Conservation (phyloP, 1,139 yeast species). For the Taphrina wiesneri region DNA sequence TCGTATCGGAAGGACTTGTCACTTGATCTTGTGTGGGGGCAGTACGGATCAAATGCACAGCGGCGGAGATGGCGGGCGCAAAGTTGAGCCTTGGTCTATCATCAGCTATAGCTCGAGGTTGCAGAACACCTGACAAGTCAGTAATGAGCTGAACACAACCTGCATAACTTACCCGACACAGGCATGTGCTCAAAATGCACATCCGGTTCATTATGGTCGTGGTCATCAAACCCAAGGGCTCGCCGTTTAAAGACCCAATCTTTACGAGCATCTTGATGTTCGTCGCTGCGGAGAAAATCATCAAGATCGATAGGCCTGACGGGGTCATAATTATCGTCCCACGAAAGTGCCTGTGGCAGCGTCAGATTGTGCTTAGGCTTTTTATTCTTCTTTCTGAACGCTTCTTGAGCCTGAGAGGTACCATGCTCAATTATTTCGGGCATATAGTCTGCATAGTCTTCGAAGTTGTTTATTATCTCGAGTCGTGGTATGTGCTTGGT, state of each 20-base stretch:
- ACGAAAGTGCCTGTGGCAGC: not conserved
- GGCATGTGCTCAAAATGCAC: not conserved
- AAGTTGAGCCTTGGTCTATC: not conserved
- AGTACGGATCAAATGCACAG: not conserved
- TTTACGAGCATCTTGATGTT: not conserved
- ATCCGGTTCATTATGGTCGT: not conserved
- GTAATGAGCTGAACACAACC: not conserved
- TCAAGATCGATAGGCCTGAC: slow-evolving; percentile 14
- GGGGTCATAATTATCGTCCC: slow-evolving; percentile 26
- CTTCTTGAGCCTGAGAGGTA: not conserved
- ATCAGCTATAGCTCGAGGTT: not conserved
- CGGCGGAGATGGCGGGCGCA: slow-evolving; percentile 3
- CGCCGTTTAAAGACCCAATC: not conserved
- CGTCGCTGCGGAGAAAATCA: slow-evolving; percentile 17
- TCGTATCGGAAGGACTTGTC: not conserved
- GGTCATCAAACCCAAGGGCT: not conserved
- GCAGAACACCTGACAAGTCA: not conserved
- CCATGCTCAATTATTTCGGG: not conserved
- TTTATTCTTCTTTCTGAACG: not conserved
- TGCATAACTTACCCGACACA: not conserved
- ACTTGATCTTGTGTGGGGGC: not conserved
- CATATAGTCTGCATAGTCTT: slow-evolving; percentile 4
- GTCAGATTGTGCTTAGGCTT: not conserved
- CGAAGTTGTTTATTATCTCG: slow-evolving; percentile 11
- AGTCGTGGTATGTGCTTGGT: slow-evolving; percentile 4